Percentiles rank a stretch among this genome's conserved stretches.
phyloP scores from a whole-genome alignment of 2,329 filamentous ascomycete genomes.

The Colletotrichum scovillei region DNA sequence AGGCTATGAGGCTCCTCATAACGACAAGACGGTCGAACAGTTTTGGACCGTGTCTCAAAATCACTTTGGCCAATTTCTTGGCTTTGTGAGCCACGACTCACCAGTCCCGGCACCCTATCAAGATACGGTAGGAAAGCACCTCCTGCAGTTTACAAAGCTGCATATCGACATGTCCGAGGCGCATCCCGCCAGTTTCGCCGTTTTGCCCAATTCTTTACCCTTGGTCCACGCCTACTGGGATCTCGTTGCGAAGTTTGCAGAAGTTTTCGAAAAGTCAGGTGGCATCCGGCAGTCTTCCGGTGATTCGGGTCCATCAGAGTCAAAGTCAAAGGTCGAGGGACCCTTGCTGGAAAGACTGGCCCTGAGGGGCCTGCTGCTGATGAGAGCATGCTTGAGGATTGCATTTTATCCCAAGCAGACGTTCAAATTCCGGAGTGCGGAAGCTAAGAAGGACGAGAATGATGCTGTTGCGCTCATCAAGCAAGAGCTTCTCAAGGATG shows the following conservation, averaged over 20 bases:
- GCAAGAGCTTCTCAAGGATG: constrained; percentile 77
- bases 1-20: constrained; percentile 87
- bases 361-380: constrained; percentile 83
- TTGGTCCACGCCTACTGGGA: constrained; percentile 89
- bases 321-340: constrained; percentile 65
- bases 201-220: constrained; percentile 82
- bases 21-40: constrained; percentile 78
- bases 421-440: constrained; percentile 83
- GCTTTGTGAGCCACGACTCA: constrained; percentile 68
- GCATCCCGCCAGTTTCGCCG: constrained; percentile 85
- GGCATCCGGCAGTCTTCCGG: constrained; percentile 61
- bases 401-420: constrained; percentile 83
- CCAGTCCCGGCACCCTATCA: constrained; percentile 64
- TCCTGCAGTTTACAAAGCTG: constrained; percentile 90
- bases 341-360: constrained; percentile 82
- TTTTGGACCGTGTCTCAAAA: constrained; percentile 85
- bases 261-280: constrained; percentile 74
- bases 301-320: constrained; percentile 44
- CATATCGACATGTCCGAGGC: constrained; percentile 86
- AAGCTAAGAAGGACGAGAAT: constrained; percentile 81
- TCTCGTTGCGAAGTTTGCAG: constrained; percentile 80
- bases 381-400: constrained; percentile 87
- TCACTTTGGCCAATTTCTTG: constrained; percentile 82
- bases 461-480: constrained; percentile 78
- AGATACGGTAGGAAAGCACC: constrained; percentile 81